Evolutionary conservation across 2,329 filamentous ascomycete species (phyloP), one percentile per base, ranked within the genome.

Genomic region (Ilyonectria robusta): DNA sequence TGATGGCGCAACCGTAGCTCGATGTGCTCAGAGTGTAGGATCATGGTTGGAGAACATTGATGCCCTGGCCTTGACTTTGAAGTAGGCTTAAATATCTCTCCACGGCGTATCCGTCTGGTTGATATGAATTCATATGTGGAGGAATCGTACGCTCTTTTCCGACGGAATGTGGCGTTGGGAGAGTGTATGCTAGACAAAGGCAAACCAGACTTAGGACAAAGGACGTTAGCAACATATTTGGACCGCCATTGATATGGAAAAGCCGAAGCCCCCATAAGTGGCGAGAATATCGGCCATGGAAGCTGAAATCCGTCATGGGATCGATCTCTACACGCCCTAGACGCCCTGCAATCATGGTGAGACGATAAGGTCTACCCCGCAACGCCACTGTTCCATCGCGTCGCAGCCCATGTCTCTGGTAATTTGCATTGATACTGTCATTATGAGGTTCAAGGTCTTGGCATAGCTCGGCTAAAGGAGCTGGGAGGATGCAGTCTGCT

Each of bases 41-140:
- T 31, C 26, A 10, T 68, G 66, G 66, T 21, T 68, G n/a, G 62
- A 48, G n/a, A 42, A 42, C 40, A n/a, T 42, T n/a, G 40, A 42
- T 8, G 15, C 15, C 8, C 15, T 42, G n/a, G 40, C 40, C n/a
- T 42, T 42, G 40, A 42, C n/a, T 6, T n/a, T 42, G 15, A 42
- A n/a, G 40, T n/a, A n/a, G 15, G 17, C 6, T 26, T 26, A 1
- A 6, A 26, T 6, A 26, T 26, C 26, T 26, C 26, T 26, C 26
- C 26, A 1, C 6, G 26, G 26, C 26, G 26, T 26, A 40, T 15
- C 37, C 37, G 17, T n/a, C 13, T 40, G 6, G 37, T 40, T 17
- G 37, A 13, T 15, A 6, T 6, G 6, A 15, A 15, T 6, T 13
- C 4, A 6, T 13, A 17, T 15, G 13, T 15, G 4, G n/a, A 6